Percentiles rank a stretch among this genome's conserved stretches.
These are phyloP conservation scores for Paecilomyces formosus DNA, from an alignment of 2,329 filamentous ascomycete genomes.

Conservation along the genomic window DNA sequence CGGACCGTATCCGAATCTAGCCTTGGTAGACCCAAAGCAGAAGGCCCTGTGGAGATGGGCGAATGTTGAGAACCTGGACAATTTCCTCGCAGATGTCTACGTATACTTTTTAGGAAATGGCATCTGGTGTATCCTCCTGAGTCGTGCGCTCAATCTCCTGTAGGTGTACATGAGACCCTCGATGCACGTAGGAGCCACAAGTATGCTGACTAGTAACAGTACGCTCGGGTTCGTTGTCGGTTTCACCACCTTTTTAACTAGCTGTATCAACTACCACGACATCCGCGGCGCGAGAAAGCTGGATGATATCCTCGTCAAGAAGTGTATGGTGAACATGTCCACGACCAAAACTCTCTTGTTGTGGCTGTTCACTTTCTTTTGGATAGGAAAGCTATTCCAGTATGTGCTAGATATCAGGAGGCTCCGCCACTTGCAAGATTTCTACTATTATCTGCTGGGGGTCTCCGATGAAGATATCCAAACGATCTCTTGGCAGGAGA, in stretches of 20 bases:
- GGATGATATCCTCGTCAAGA: slow-evolving; percentile 57
- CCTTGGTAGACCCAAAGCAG: slow-evolving; percentile 55
- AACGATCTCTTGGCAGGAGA: slow-evolving; percentile 87
- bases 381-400: slow-evolving; percentile 71
- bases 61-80: slow-evolving; percentile 82
- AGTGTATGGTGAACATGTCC: slow-evolving; percentile 70
- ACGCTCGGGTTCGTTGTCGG: slow-evolving; percentile 76
- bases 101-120: slow-evolving; percentile 78
- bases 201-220: slow-evolving; percentile 32
- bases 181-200: neutral
- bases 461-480: slow-evolving; percentile 85
- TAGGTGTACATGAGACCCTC: slow-evolving; percentile 39
- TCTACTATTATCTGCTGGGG: slow-evolving; percentile 73
- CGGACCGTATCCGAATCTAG: slow-evolving; percentile 26
- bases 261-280: slow-evolving; percentile 75
- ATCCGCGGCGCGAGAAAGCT: slow-evolving; percentile 59
- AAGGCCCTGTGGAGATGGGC: slow-evolving; percentile 89
- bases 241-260: slow-evolving; percentile 74
- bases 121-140: slow-evolving; percentile 74
- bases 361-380: slow-evolving; percentile 81
- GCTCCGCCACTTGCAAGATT: slow-evolving; percentile 71
- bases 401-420: slow-evolving; percentile 66
- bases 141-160: slow-evolving; percentile 64
- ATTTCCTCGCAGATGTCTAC: slow-evolving; percentile 79
- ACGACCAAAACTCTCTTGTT: slow-evolving; percentile 68